Percentiles rank a stretch among this genome's conserved stretches.
Evolutionary conservation across 2,329 filamentous ascomycete species (phyloP).

Genomic region (Amauroascus niger): DNA sequence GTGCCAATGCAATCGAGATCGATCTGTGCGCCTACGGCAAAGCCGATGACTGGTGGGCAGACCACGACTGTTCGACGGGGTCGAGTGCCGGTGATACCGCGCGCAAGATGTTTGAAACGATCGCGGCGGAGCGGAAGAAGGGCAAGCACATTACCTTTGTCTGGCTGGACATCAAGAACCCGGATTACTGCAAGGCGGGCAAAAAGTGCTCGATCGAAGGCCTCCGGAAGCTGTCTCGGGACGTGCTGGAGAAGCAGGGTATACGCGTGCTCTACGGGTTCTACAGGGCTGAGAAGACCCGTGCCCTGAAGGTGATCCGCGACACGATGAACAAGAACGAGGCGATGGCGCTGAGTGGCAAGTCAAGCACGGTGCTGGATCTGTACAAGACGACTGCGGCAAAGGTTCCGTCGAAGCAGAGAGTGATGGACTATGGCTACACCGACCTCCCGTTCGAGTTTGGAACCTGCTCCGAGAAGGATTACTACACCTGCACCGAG

Average conservation of each 20-base stretch:
- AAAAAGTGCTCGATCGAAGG: not conserved
- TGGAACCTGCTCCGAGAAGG: not conserved
- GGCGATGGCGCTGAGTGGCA: not conserved
- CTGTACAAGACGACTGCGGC: not conserved
- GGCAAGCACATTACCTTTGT: conserved; percentile 1
- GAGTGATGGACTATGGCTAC: conserved; percentile 4
- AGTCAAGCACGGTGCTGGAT: not conserved
- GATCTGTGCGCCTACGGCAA: not conserved
- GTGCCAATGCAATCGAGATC: conserved; percentile 7
- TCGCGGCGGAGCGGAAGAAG: not conserved
- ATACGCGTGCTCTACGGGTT: conserved; percentile 4
- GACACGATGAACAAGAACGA: not conserved
- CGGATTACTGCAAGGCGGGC: not conserved
- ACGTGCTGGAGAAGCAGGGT: not conserved
- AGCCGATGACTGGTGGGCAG: not conserved
- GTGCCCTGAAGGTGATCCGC: not conserved
- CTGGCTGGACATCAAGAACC: conserved; percentile 9
- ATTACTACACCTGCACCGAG: conserved; percentile 1
- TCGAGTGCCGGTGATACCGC: not conserved
- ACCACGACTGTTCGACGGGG: conserved; percentile 1
- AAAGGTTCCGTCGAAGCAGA: not conserved
- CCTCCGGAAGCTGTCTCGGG: not conserved
- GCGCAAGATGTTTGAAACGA: not conserved
- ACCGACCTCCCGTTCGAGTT: not conserved
- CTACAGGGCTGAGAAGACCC: not conserved